A percentile compares a stretch with the other conserved stretches of the same genome.
Conservation (phyloP, 352 stramenopile genomes). For the Aphanomyces astaci region DNA sequence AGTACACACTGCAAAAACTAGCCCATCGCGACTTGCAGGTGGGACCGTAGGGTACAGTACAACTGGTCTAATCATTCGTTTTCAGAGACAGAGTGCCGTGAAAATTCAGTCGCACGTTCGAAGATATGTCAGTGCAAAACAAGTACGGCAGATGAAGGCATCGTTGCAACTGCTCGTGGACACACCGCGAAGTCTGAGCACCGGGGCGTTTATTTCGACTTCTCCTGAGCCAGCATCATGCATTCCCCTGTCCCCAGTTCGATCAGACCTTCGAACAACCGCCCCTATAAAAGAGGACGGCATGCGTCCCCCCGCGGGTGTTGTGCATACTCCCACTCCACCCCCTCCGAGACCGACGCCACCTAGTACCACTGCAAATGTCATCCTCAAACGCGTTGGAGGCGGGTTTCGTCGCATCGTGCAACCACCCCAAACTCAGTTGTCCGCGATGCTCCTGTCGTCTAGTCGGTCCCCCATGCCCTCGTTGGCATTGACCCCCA, state of each 20-base stretch:
- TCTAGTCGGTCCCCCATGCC: neutral
- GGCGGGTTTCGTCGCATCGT: constrained; percentile 18
- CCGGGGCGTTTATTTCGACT: neutral
- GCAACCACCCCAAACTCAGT: neutral
- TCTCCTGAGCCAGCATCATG: neutral
- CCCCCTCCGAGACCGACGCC: neutral
- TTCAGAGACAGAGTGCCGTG: neutral
- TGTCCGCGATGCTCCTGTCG: neutral
- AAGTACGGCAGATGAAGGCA: neutral
- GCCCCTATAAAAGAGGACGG: neutral
- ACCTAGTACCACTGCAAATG: neutral
- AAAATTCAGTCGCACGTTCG: constrained; percentile 4
- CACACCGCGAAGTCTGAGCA: neutral
- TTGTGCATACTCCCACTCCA: neutral
- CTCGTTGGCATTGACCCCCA: neutral
- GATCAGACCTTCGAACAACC: neutral
- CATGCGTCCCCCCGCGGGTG: neutral
- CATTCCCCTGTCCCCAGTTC: neutral
- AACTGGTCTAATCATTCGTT: neutral
- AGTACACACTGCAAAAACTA: neutral
- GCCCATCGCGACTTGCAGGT: neutral
- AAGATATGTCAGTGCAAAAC: neutral
- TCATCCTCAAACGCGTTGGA: constrained; percentile 19
- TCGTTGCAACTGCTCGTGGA: neutral
- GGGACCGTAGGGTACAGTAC: no score